Evolutionary conservation across 2,329 filamentous ascomycete species (phyloP), one percentile per base, ranked within the genome.

Genomic region (Phyllosticta citriasiana): DNA sequence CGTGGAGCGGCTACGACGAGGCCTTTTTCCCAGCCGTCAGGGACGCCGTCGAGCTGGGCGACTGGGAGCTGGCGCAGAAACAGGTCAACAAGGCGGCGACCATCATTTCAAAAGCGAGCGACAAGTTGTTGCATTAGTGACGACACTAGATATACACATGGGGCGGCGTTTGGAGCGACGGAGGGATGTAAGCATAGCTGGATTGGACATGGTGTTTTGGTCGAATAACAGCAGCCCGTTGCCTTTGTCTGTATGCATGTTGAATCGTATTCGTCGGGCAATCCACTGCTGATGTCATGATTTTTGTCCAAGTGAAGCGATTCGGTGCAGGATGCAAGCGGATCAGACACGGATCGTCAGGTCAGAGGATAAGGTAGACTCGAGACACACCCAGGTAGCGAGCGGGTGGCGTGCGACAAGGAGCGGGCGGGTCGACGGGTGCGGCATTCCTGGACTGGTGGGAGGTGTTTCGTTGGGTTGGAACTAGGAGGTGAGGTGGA

Each of bases 1-100:
- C 84, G 2, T 92, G 90, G 87, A 86, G 86, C 35, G 84, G 82
- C 47, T 83, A 87, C 66, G 82, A 88, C 40, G 82, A 83, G 61
- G 82, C 83, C 0, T 84, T 84, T 64, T 95, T 95, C 76, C 93
- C 93, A 0, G 87, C 87, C n/a, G 88, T 97, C 61, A 82, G 90
- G 61, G 92, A 97, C 69, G 86, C 88, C 8, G 79, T 97, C 51
- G 84, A 88, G 64, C 82, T 79, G 3, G 82, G 83, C 26, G 84
- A 96, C 67, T 92, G 88, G 88, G 78, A 75, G 1, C 73, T 83
- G 12, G 88, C 88, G 2, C 84, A 88, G 68, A 74, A 78, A 59
- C 84, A 88, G 70, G 81, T 95, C 30, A 79, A 87, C 65, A 90
- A 87, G 73, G 87, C 89, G 25, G 88, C 90, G 1, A 77, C 76